These are phyloP conservation scores for Geranium incanum DNA, from an alignment of 441 rosid species.

Conservation along the genomic window DNA sequence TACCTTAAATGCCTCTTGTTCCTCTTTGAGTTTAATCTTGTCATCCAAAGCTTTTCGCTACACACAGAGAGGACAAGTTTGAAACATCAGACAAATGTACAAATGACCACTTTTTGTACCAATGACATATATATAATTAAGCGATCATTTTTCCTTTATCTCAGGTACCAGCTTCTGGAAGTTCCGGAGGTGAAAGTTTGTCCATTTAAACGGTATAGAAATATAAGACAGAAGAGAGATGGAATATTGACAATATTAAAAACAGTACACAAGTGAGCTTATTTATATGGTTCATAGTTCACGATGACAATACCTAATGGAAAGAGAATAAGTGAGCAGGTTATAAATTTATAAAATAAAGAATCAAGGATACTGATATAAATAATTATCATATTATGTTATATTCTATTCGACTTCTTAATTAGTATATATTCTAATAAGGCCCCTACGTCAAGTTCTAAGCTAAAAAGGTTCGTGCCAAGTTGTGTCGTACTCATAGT, in stretches of 20 bases:
- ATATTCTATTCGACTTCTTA: too few species aligned
- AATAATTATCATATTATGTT: too few species aligned
- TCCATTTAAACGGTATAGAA: neutral
- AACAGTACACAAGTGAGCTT: too few species aligned
- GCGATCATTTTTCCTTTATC: neutral
- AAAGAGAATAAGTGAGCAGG: too few species aligned
- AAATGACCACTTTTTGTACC: neutral
- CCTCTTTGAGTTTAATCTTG: constrained; percentile 78
- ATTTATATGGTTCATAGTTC: too few species aligned
- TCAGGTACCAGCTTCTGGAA: neutral
- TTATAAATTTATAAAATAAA: too few species aligned
- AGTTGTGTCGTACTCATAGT: neutral
- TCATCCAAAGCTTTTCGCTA: constrained; percentile 85
- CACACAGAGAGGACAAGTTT: constrained; percentile 21
- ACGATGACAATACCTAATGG: too few species aligned
- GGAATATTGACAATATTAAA: too few species aligned
- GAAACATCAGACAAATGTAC: neutral
- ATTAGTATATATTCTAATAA: too few species aligned
- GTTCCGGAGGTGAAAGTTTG: neutral
- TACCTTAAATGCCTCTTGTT: constrained; percentile 80
- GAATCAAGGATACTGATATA: too few species aligned
- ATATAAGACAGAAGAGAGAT: too few species aligned
- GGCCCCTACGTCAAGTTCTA: neutral
- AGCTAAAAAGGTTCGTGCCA: neutral
- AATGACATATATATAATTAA: neutral